Conservation (phyloP, 352 stramenopile species). For the Albugo candida region DNA sequence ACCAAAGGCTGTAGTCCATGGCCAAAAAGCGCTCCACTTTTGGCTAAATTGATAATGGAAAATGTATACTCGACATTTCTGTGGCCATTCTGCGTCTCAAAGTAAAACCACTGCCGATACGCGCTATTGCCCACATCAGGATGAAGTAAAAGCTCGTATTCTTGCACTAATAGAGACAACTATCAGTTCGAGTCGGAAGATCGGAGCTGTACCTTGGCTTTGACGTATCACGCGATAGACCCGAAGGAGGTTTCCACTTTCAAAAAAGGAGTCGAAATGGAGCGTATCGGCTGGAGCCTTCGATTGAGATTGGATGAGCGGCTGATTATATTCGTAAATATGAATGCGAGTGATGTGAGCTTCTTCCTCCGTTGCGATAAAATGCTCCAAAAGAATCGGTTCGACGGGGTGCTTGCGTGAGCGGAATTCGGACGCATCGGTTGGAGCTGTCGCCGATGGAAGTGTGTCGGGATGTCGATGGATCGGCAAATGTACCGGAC, state of each 20-base stretch:
- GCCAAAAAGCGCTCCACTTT: constrained; percentile 65
- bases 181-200: neutral
- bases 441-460: neutral
- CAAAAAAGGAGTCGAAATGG: constrained; percentile 54
- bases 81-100: constrained; percentile 41
- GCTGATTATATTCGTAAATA: constrained; percentile 62
- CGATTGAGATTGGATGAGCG: constrained; percentile 15
- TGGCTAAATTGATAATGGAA: constrained; percentile 60
- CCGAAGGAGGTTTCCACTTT: constrained; percentile 43
- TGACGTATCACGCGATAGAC: constrained; percentile 35
- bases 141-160: constrained; percentile 55
- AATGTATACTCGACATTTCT: constrained; percentile 42
- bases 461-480: constrained; percentile 14
- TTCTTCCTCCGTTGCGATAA: constrained; percentile 16
- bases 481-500: constrained; percentile 25
- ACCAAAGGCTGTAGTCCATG: constrained; percentile 60
- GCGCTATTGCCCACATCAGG: constrained; percentile 66
- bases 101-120: constrained; percentile 85
- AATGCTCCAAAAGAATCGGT: constrained; percentile 25
- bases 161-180: constrained; percentile 11
- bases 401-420: constrained; percentile 9
- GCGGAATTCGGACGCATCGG: neutral
- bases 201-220: constrained; percentile 1
- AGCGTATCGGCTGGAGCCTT: constrained; percentile 28
- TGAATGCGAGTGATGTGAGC: constrained; percentile 12